These are phyloP conservation scores for Aphanoascus verrucosus DNA, from an alignment of 2,329 filamentous ascomycete species.

Conservation along the genomic window DNA sequence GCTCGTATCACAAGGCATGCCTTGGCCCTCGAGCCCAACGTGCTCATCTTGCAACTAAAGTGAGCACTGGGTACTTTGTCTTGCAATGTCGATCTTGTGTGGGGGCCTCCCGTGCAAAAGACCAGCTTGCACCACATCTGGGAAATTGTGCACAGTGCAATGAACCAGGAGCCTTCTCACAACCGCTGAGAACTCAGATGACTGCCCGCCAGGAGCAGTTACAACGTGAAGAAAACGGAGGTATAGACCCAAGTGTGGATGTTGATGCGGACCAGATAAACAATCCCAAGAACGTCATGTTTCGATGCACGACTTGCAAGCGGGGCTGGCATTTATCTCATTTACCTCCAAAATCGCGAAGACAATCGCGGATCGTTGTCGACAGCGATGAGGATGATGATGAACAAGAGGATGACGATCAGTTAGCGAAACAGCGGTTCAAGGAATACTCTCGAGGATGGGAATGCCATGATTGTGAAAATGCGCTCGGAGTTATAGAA, in stretches of 20 bases:
- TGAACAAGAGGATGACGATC: constrained; percentile 32
- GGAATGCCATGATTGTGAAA: constrained; percentile 68
- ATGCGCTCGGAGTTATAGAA: constrained; percentile 56
- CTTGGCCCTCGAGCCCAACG: constrained; percentile 61
- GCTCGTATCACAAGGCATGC: constrained; percentile 72
- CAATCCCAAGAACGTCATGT: constrained; percentile 64
- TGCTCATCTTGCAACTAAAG: constrained; percentile 84
- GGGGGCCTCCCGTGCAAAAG: constrained; percentile 56
- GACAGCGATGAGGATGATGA: constrained; percentile 23
- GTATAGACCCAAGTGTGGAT: constrained; percentile 61
- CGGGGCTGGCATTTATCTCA: constrained; percentile 78
- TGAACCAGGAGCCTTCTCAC: constrained; percentile 55
- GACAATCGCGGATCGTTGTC: constrained; percentile 6
- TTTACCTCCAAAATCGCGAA: constrained; percentile 45
- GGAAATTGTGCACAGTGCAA: constrained; percentile 63
- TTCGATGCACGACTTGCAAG: constrained; percentile 68
- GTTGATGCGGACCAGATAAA: constrained; percentile 59
- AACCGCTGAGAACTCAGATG: constrained; percentile 60
- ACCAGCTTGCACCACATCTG: constrained; percentile 57
- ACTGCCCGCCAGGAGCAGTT: constrained; percentile 74
- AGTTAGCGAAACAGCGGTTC: constrained; percentile 38
- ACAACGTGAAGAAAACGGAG: constrained; percentile 64
- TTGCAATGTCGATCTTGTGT: constrained; percentile 85
- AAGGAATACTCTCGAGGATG: constrained; percentile 64
- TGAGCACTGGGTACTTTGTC: constrained; percentile 65